Evolutionary conservation across 805 yeast genomes (phyloP).

Genomic region (Hermanozyma aechmeae): DNA sequence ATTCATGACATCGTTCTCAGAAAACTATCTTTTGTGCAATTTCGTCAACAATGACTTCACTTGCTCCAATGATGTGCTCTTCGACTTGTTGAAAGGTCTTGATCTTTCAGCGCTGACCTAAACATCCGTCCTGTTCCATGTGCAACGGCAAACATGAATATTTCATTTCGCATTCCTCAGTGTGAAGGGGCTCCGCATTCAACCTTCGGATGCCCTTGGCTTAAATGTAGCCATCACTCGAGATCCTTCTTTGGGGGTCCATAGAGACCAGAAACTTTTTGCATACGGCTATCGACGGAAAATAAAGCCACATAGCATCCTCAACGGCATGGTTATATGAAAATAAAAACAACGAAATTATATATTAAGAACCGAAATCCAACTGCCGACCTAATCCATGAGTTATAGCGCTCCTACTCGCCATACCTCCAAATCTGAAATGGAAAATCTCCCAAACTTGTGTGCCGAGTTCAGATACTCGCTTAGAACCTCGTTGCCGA

Average conservation of each 20-base stretch:
- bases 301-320: constrained; percentile 38
- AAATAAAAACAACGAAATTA: neutral
- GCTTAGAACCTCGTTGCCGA: constrained; percentile 75
- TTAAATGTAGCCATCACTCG: no score
- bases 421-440: constrained; percentile 82
- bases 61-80: constrained; percentile 47
- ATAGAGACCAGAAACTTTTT: no score
- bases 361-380: neutral
- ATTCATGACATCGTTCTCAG: constrained; percentile 38
- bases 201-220: no score
- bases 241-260: no score
- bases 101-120: neutral
- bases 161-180: no score
- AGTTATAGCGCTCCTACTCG: constrained; percentile 42
- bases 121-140: no score
- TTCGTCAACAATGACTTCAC: constrained; percentile 81
- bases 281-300: no score
- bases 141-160: no score
- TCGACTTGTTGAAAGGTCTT: constrained; percentile 36
- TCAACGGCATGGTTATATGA: constrained; percentile 34
- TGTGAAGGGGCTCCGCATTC: no score
- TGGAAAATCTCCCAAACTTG: constrained; percentile 50
- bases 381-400: no score
- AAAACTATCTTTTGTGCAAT: constrained; percentile 68
- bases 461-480: constrained; percentile 10